Base-by-base conservation (phyloP, 176 grass and related monocot genomes). In the Otatea glauca region DNA sequence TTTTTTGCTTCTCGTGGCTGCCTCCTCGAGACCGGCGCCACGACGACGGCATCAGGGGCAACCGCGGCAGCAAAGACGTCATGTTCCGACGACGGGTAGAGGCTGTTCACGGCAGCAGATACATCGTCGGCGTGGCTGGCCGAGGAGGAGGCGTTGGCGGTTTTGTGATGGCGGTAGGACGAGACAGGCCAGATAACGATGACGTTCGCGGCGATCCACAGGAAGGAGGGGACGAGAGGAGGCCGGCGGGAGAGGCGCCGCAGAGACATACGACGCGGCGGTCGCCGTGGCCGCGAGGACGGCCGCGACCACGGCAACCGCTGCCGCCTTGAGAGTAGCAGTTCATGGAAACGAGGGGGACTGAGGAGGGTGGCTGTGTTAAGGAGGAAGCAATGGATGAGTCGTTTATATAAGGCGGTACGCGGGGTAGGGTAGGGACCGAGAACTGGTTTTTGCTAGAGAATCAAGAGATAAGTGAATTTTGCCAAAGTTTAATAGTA, bases 181-280 rank as follows among this genome's bases (percentile, higher is more conserved):
- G 81, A 84, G 49, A 90, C 17, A 41, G 83, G 85, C 85, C 77
- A 94, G 32, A 90, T 0, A 72, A 97, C 17, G 78, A 97, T 94
- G 35, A 65, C 41, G 75, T 94, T 88, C 25, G 89, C 94, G 0
- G 85, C 15, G 60, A 90, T 9, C 94, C 89, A 94, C 17, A 82
- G 60, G 69, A 81, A 64, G 15, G 23, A 0, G 48, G 39, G 20
- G 70, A 89, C 41, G 23, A 53, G 12, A 68, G 34, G 78, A 92
- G 4, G 42, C 9, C 84, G 21, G 47, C 9, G 21, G 16, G 39
- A 67, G 70, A 49, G 74, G 29, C n/a, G 70, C 32, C 4, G 51
- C 3, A 0, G 77, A 75, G 47, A 32, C 62, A 21, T 65, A 87
- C 51, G 56, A 84, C 60, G 8, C 25, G 0, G 85, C 84, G 0